Evolutionary conservation across 1,139 yeast species (phyloP).

Genomic region (Kodamaea sp.): DNA sequence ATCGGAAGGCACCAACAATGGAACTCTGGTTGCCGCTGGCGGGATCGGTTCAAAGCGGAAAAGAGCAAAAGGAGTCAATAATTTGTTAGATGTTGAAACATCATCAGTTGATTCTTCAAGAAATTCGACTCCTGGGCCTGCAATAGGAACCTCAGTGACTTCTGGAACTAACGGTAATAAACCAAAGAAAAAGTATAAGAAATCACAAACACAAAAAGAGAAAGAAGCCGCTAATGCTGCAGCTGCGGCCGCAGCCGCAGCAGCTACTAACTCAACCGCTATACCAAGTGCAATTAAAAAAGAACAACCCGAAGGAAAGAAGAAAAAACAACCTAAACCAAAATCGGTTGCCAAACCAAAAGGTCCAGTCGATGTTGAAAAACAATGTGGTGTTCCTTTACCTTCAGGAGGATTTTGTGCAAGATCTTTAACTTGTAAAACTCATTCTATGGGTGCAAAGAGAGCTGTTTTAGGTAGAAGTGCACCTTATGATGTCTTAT

Average conservation of each 20-base stretch:
- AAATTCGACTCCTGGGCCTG: slow-evolving; percentile 38
- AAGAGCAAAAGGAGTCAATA: slow-evolving; percentile 26
- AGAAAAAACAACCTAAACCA: slow-evolving; percentile 45
- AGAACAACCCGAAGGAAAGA: slow-evolving; percentile 22
- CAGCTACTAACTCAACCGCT: slow-evolving; percentile 16
- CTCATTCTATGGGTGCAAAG: slow-evolving; percentile 98
- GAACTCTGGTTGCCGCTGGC: slow-evolving; percentile 23
- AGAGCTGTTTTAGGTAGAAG: slow-evolving; percentile 92
- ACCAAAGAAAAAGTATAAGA: slow-evolving; percentile 47
- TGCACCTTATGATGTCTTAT: slow-evolving; percentile 82
- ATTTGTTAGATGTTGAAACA: slow-evolving; percentile 31
- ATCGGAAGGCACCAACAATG: slow-evolving; percentile 13
- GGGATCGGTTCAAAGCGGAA: slow-evolving; percentile 25
- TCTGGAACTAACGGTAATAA: slow-evolving; percentile 17
- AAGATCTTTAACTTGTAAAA: slow-evolving; percentile 90
- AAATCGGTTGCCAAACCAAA: slow-evolving; percentile 59
- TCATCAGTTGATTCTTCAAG: slow-evolving; percentile 43
- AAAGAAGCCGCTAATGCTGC: slow-evolving; percentile 49
- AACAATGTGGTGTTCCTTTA: slow-evolving; percentile 92
- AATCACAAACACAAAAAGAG: slow-evolving; percentile 43
- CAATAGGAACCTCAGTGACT: slow-evolving; percentile 19
- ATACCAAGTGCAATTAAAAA: slow-evolving; percentile 11
- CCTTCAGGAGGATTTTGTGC: slow-evolving; percentile 95
- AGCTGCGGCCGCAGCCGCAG: slow-evolving; percentile 44
- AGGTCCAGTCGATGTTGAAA: slow-evolving; percentile 89